Evolutionary conservation across 2,329 filamentous ascomycete species (phyloP), one percentile per base, ranked within the genome.

Genomic region (Ceratocystiopsis sp.): DNA sequence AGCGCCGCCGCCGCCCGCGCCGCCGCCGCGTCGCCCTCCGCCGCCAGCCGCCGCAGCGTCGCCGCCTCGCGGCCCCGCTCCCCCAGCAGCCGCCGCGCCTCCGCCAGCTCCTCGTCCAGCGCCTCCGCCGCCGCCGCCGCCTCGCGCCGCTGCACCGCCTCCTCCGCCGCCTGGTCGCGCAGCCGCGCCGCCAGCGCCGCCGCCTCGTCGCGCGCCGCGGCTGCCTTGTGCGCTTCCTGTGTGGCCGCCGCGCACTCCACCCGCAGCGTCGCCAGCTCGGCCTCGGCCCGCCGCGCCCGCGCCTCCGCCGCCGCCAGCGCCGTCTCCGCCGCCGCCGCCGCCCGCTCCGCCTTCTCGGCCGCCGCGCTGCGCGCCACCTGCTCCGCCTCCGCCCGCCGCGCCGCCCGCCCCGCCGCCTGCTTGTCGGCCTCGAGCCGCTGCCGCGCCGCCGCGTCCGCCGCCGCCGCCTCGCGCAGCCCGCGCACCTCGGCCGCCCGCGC

Each of bases 11-110:
- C 74, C 54, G 85, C 83, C 47, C 68, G 67, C 50, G 96, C 87
- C 1, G 87, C 78, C 11, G 84, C 73, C 46, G 81, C 75, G 57
- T 96, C 85, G 10, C 87, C 84, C 50, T 96, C 89, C 15, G 80
- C 79, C 13, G 98, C 66, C 46, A 96, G 69, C 40, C 86, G 71
- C 33, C 91, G 77, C 87, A 98, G 96, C 1, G 85, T 95, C 63
- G 96, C 89, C 21, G 78, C 84, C 61, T 98, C 91, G 37, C 91
- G 76, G 4, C 84, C 89, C 21, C 91, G 78, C 60, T 98, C 91
- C 42, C 75, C 77, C 2, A 98, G 71, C 47, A 95, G 72, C 45
- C 84, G 75, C 57, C 93, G 86, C 3, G 86, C 80, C 59, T 98
- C 91, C 1, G 77, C 75, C 1, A 96, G 69, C 59, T 98, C 91